Conservation (phyloP, 192 early-diverging fungal genomes). For the Mortierella antarctica region DNA sequence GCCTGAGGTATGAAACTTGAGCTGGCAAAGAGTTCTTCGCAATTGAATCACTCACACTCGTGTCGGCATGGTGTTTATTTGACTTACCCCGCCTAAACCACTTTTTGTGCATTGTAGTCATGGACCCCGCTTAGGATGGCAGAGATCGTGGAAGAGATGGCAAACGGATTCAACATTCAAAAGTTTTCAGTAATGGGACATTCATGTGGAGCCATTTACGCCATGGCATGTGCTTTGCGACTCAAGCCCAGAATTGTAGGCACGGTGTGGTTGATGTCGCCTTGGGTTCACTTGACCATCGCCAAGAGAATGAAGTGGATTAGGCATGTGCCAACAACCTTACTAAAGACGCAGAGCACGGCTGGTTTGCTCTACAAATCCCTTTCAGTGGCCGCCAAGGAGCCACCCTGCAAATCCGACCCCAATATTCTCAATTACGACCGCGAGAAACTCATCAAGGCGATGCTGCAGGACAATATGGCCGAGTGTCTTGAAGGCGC, state of each 20-base stretch:
- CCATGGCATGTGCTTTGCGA: conserved; percentile 54
- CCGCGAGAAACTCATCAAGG: conserved; percentile 49
- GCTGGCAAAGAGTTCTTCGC: background rate
- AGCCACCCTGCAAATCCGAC: conserved; percentile 38
- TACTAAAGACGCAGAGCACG: conserved; percentile 47
- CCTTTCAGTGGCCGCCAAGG: conserved; percentile 48
- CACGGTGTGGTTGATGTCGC: conserved; percentile 56
- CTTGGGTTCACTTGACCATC: conserved; percentile 54
- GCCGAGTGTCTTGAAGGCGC: conserved; percentile 53
- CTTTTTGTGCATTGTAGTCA: conserved; percentile 4
- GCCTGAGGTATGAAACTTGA: conserved; percentile 31
- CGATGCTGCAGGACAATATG: conserved; percentile 54
- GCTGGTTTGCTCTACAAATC: conserved; percentile 52
- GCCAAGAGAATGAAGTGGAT: conserved; percentile 59
- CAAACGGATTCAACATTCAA: conserved; percentile 55
- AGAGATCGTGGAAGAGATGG: conserved; percentile 51
- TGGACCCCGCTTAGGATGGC: conserved; percentile 54
- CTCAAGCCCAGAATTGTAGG: conserved; percentile 51
- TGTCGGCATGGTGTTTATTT: no score
- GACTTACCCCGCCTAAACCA: no score
- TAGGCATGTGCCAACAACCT: conserved; percentile 50
- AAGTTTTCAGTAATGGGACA: conserved; percentile 59
- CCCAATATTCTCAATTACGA: conserved; percentile 47
- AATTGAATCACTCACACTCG: no score
- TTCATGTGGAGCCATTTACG: conserved; percentile 56